Percentiles rank a stretch among this genome's conserved stretches.
Evolutionary conservation across 768 basidiomycete genomes (phyloP).

Genomic region (Coprinopsis cinerea): DNA sequence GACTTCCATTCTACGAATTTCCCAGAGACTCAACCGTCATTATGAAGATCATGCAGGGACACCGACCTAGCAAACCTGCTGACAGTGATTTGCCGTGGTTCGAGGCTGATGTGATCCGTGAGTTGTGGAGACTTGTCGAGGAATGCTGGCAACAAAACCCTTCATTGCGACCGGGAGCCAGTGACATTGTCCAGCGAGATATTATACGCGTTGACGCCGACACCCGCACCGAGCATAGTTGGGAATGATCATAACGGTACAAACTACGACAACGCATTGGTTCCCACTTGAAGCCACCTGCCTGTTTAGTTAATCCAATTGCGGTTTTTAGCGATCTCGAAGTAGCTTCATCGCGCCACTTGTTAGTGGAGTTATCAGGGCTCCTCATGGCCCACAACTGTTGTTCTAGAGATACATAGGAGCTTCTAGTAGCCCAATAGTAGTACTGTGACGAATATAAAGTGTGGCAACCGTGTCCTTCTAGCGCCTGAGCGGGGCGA

Average conservation of each 20-base stretch:
- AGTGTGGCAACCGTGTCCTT: too few relatives aligned
- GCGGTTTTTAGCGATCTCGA: too few relatives aligned
- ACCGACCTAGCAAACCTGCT: slow-evolving; percentile 15
- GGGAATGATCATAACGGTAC: neutral
- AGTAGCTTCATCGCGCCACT: too few relatives aligned
- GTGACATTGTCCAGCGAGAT: slow-evolving; percentile 3
- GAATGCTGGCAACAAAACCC: slow-evolving; percentile 21
- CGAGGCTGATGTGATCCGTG: slow-evolving; percentile 15
- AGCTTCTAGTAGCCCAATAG: too few relatives aligned
- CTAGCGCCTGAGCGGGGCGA: too few relatives aligned
- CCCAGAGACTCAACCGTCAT: slow-evolving; percentile 18
- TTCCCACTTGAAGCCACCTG: too few relatives aligned
- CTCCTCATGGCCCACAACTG: too few relatives aligned
- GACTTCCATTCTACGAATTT: slow-evolving; percentile 22
- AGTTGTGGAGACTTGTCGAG: slow-evolving; percentile 18
- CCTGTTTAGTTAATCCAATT: too few relatives aligned
- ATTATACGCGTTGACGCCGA: neutral
- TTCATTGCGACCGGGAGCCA: slow-evolving; percentile 14
- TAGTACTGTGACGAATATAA: too few relatives aligned
- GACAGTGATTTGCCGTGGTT: slow-evolving; percentile 7
- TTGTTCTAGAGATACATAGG: too few relatives aligned
- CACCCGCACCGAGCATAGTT: neutral
- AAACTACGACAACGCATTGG: too few relatives aligned
- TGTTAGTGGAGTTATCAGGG: too few relatives aligned
- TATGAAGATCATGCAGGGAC: slow-evolving; percentile 14